Evolutionary conservation across 192 early-diverging fungal species (phyloP).

Genomic region (Coemansia asiatica): DNA sequence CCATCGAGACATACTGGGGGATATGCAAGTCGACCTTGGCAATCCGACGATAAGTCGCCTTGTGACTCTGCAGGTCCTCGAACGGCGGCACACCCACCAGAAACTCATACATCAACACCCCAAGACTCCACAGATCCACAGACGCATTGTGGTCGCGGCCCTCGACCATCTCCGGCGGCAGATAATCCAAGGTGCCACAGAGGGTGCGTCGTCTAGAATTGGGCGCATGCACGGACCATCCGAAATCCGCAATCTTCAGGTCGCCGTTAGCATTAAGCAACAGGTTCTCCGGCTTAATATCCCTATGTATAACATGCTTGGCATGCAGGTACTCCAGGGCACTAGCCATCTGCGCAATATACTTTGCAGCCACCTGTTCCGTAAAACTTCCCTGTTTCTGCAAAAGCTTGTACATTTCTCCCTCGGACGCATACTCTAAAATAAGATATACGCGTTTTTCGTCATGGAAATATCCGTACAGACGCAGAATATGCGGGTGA

Average conservation of each 20-base stretch:
- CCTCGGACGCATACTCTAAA: constrained; percentile 91
- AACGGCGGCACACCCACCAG: constrained; percentile 90
- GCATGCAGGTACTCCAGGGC: constrained; percentile 85
- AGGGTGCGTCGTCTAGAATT: constrained; percentile 78
- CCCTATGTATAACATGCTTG: constrained; percentile 92
- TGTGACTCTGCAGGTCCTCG: constrained; percentile 67
- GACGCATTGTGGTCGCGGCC: constrained; percentile 73
- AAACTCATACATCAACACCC: constrained; percentile 92
- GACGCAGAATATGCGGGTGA: constrained; percentile 91
- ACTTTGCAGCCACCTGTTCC: constrained; percentile 80
- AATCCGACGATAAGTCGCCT: constrained; percentile 80
- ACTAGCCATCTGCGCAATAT: constrained; percentile 83
- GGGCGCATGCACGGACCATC: constrained; percentile 91
- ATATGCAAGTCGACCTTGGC: constrained; percentile 79
- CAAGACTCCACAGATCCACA: constrained; percentile 92
- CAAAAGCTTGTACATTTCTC: constrained; percentile 88
- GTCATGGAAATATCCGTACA: constrained; percentile 97
- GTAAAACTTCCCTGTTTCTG: constrained; percentile 67
- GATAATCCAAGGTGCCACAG: constrained; percentile 94
- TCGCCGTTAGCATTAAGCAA: constrained; percentile 83
- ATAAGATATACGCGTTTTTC: constrained; percentile 89
- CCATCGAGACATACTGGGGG: constrained; percentile 72
- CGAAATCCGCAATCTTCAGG: constrained; percentile 96
- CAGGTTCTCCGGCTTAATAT: constrained; percentile 96
- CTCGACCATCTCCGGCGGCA: constrained; percentile 96